Evolutionary conservation across 2,329 filamentous ascomycete genomes (phyloP).

Genomic region (Aspergillaceae sp.): DNA sequence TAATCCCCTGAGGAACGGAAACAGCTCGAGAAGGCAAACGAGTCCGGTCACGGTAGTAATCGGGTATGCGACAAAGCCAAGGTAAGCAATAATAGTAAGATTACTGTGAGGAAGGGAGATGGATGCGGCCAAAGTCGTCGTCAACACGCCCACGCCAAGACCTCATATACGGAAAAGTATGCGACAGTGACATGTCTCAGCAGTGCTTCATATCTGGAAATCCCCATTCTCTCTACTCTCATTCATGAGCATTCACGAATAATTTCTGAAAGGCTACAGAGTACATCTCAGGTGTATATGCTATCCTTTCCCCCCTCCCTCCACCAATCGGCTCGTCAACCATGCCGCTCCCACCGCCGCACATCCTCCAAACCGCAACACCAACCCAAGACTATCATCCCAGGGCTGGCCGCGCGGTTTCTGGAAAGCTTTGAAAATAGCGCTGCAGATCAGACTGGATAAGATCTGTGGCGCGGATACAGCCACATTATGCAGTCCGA

Average conservation of each 20-base stretch:
- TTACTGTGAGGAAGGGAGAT: neutral
- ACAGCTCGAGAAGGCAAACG: neutral
- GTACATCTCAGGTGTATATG: neutral
- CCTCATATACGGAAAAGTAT: neutral
- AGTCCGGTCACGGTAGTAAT: neutral
- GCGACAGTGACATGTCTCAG: neutral
- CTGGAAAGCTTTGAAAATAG: conserved; percentile 77
- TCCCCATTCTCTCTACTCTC: neutral
- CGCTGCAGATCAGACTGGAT: conserved; percentile 72
- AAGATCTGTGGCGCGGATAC: conserved; percentile 87
- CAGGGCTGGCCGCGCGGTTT: conserved; percentile 77
- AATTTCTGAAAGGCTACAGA: neutral
- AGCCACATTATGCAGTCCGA: conserved; percentile 93
- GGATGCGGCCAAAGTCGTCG: conserved; percentile 1
- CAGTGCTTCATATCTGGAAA: neutral
- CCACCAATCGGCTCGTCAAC: conserved; percentile 59
- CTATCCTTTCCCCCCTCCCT: conserved; percentile 36
- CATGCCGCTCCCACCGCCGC: conserved; percentile 70
- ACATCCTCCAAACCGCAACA: conserved; percentile 72
- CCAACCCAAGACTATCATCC: conserved; percentile 79
- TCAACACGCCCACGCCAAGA: neutral
- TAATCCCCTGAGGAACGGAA: conserved; percentile 15
- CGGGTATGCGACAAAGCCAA: too few species aligned
- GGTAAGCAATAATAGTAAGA: too few species aligned
- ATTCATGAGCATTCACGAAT: neutral